Percentiles rank a stretch among this genome's conserved stretches.
Evolutionary conservation across 2,329 filamentous ascomycete genomes (phyloP).

Genomic region (Fusarium pseudonygamai): DNA sequence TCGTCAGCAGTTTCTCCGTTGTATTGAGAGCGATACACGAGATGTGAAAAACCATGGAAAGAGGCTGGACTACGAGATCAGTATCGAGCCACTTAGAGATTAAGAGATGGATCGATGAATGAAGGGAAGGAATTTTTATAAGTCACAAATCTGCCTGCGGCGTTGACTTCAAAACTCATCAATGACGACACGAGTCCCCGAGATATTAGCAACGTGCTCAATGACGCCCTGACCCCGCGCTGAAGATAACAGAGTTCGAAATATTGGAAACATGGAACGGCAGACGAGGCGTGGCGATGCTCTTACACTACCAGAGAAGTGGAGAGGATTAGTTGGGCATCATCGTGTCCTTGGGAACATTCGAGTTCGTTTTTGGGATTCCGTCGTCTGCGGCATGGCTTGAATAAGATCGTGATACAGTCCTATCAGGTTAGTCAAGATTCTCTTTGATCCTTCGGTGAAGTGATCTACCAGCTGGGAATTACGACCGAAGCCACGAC

Average conservation of each 20-base stretch:
- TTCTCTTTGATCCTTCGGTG: neutral
- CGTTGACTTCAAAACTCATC: slow-evolving; percentile 46
- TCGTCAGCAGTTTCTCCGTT: neutral
- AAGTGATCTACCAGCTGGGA: neutral
- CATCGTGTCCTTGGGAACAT: slow-evolving; percentile 41
- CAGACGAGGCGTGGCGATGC: slow-evolving; percentile 36
- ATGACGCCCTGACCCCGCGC: slow-evolving; percentile 36
- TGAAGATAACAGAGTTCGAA: slow-evolving; percentile 44
- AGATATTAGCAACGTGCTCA: slow-evolving; percentile 42
- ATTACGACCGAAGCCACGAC: neutral
- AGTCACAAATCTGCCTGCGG: slow-evolving; percentile 44
- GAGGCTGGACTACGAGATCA: slow-evolving; percentile 23
- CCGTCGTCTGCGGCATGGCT: too few relatives aligned
- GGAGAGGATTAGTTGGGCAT: slow-evolving; percentile 26
- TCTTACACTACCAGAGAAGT: slow-evolving; percentile 38
- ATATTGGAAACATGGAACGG: slow-evolving; percentile 49
- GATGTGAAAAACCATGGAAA: neutral
- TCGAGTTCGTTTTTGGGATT: slow-evolving; percentile 29
- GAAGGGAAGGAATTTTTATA: neutral
- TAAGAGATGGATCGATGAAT: neutral
- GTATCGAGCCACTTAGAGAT: slow-evolving; percentile 8
- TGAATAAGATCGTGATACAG: neutral
- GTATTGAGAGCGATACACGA: slow-evolving; percentile 6
- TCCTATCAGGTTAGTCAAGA: neutral
- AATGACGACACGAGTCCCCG: slow-evolving; percentile 21